phyloP scores from a whole-genome alignment of 345 rosid species.

The Citrus unshiu region DNA sequence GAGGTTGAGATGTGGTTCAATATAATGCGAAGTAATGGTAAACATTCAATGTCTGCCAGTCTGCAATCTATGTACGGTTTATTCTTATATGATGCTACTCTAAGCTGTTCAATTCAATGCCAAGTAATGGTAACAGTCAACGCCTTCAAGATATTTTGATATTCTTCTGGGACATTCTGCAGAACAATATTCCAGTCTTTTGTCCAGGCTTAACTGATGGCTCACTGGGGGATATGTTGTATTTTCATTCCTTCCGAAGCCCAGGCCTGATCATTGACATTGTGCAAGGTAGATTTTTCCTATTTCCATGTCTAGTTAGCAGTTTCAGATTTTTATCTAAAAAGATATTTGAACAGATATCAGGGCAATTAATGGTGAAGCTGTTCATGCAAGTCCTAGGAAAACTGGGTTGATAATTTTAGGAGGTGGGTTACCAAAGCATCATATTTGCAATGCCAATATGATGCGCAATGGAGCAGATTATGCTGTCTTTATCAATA shows the following conservation, averaged over 20 bases:
- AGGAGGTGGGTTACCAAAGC: conserved; percentile 94
- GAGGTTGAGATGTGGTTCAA: too few species aligned
- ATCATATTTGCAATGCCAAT: conserved; percentile 95
- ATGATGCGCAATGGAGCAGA: conserved; percentile 97
- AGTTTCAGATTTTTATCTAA: not conserved
- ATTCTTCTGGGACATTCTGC: conserved; percentile 21
- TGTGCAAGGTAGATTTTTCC: conserved; percentile 56
- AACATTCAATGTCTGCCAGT: not conserved
- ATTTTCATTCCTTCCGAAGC: conserved; percentile 72
- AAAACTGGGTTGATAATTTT: conserved; percentile 87
- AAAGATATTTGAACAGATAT: conserved; percentile 48
- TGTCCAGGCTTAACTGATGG: conserved; percentile 97
- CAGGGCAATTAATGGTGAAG: conserved; percentile 75
- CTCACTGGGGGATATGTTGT: conserved; percentile 92
- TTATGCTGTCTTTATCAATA: conserved; percentile 85
- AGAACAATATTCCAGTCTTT: conserved; percentile 89
- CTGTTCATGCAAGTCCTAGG: conserved; percentile 75
- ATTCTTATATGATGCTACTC: not conserved
- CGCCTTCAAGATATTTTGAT: not conserved
- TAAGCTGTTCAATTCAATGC: not conserved
- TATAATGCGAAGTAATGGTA: not conserved
- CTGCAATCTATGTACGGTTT: not conserved
- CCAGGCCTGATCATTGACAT: conserved; percentile 62
- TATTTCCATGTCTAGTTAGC: not conserved
- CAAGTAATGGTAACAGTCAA: not conserved